Evolutionary conservation across 768 basidiomycete genomes (phyloP), one percentile per base, ranked within the genome.

Genomic region (Suillus decipiens): DNA sequence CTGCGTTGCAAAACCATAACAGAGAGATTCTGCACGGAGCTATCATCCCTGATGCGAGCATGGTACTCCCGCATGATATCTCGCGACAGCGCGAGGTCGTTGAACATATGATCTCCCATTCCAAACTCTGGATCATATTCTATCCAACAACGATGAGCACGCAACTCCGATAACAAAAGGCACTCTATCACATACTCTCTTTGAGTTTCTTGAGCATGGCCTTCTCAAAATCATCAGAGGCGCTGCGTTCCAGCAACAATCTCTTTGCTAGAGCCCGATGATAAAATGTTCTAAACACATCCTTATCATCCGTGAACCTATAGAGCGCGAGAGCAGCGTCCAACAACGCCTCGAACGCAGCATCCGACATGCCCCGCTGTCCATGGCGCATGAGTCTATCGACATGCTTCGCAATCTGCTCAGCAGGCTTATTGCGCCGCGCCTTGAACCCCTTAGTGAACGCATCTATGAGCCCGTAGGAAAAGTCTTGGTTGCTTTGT

Each of bases 41-140:
- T 80, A 33, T 76, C 72, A 60, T 75, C 67, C 11, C 73, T 55
- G 41, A 83, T 68, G 67, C 83, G 81, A 33, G 76, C 69, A 62
- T 87, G 82, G 75, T 87, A 92, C 64, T 89, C 89, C 0, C 74
- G 72, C 82, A 93, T 85, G 24, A 86, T 72, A 62, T 96, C 93
- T 59, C 86, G 76, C 1, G 93, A 96, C 19, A 93, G 78, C 0
- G 86, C 84, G 3, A 96, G 78, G 70, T 96, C 95, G 64, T 88
- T 95, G 79, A 98, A 96, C 96, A 99, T 96, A 45, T 93, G 87
- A 69, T 95, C 93, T 57, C 95, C 94, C 78, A 90, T 91, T 9
- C 90, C 92, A 70, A 99, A 99, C 64, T 96, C 95, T 12, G 95
- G 91, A 72, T 99, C 97, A 69, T 96, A 96, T 59, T 90, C 96